phyloP scores from a whole-genome alignment of 768 basidiomycete species.

The Mycena vitilis region DNA sequence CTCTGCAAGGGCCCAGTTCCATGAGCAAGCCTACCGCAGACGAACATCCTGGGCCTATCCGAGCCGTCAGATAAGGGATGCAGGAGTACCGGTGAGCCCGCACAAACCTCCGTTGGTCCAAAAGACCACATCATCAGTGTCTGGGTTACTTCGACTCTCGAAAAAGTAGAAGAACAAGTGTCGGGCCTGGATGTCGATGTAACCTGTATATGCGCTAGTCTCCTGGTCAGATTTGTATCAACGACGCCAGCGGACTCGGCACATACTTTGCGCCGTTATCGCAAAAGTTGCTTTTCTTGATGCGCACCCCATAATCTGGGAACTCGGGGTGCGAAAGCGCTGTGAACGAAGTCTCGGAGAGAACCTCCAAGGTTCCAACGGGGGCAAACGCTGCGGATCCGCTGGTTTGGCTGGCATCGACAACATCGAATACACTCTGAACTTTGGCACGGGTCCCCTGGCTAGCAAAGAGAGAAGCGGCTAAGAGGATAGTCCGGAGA shows the following conservation, averaged over 20 bases:
- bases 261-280: slow-evolving; percentile 50
- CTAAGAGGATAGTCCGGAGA: neutral
- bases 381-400: neutral
- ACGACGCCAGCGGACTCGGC: neutral
- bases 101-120: slow-evolving; percentile 56
- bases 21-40: slow-evolving; percentile 23
- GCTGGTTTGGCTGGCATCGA: too few relatives aligned
- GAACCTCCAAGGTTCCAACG: slow-evolving; percentile 4
- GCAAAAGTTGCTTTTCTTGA: slow-evolving; percentile 52
- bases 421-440: neutral
- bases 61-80: neutral
- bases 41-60: slow-evolving; percentile 19
- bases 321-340: slow-evolving; percentile 55
- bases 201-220: slow-evolving; percentile 57
- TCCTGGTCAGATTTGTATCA: neutral
- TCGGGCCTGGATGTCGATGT: slow-evolving; percentile 60
- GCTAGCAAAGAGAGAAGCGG: neutral
- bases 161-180: slow-evolving; percentile 70
- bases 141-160: slow-evolving; percentile 62
- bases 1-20: slow-evolving; percentile 56
- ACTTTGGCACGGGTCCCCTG: too few relatives aligned
- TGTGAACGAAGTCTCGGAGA: slow-evolving; percentile 23
- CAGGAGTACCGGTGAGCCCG: neutral
- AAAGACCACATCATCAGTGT: slow-evolving; percentile 56
- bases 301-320: slow-evolving; percentile 52